These are phyloP conservation scores for Cercospora sojina DNA, from an alignment of 2,329 filamentous ascomycete genomes.

Conservation along the genomic window DNA sequence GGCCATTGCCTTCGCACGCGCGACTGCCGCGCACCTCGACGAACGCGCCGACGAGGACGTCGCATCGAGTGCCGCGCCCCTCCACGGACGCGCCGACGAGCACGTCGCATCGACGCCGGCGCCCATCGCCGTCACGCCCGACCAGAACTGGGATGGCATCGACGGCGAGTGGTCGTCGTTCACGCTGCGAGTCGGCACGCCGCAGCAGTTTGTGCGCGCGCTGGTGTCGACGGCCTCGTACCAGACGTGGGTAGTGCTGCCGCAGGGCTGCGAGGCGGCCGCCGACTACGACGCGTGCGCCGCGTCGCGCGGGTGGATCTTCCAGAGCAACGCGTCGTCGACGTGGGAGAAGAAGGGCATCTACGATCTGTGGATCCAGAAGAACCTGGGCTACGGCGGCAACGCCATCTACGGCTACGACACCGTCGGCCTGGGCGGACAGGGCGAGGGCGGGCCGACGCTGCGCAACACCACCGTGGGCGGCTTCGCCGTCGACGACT, in stretches of 20 bases:
- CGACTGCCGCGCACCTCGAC: conserved; percentile 13
- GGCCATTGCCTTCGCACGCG: conserved; percentile 19
- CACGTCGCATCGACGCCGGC: conserved; percentile 23
- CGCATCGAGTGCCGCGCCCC: too few species aligned
- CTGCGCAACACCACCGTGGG: conserved; percentile 46
- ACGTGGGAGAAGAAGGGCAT: conserved; percentile 61
- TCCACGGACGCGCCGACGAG: conserved; percentile 19
- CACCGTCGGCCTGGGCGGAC: conserved; percentile 43
- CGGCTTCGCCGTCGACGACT: conserved; percentile 42
- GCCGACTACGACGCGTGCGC: conserved; percentile 48
- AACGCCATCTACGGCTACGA: conserved; percentile 66
- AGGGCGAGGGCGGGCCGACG: conserved; percentile 43
- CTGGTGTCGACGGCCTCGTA: conserved; percentile 67
- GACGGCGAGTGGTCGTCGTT: conserved; percentile 74
- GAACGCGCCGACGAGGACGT: conserved; percentile 18
- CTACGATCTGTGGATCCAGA: conserved; percentile 59
- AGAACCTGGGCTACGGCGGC: conserved; percentile 56
- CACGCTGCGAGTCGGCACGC: conserved; percentile 57
- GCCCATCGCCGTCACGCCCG: conserved; percentile 34
- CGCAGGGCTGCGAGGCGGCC: conserved; percentile 53
- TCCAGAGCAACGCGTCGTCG: conserved; percentile 53
- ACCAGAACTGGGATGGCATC: conserved; percentile 53
- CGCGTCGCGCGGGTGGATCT: conserved; percentile 59
- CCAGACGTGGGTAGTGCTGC: conserved; percentile 67
- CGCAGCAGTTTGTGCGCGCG: conserved; percentile 55